These are phyloP conservation scores for Coemansia sp. DNA, from an alignment of 192 early-diverging fungal species.

Conservation along the genomic window DNA sequence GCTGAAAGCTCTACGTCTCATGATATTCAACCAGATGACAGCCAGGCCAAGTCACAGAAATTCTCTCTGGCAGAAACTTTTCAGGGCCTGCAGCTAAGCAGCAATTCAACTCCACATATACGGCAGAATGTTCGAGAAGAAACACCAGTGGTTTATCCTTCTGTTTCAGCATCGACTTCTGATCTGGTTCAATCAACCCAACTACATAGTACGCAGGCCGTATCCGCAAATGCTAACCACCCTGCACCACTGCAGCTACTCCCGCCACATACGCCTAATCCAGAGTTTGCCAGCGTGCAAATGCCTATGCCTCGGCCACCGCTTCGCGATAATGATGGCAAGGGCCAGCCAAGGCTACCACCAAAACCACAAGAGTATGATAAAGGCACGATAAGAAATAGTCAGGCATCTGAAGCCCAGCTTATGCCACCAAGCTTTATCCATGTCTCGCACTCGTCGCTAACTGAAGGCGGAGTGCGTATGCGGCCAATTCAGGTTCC, in stretches of 20 bases:
- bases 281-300: neutral
- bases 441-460: slow-evolving; percentile 37
- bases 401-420: neutral
- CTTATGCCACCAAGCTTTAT: slow-evolving; percentile 44
- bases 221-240: neutral
- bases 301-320: slow-evolving; percentile 6
- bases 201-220: neutral
- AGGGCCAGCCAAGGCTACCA: slow-evolving; percentile 18
- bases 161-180: no score
- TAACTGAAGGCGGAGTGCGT: slow-evolving; percentile 57
- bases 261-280: no score
- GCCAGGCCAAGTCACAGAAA: neutral
- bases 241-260: neutral
- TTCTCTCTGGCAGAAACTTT: slow-evolving; percentile 41
- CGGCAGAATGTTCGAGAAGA: no score
- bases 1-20: no score
- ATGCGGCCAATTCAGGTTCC: slow-evolving; percentile 70
- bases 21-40: no score
- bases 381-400: slow-evolving; percentile 1
- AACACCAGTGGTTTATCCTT: no score
- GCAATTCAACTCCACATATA: neutral
- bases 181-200: no score
- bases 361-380: slow-evolving; percentile 49
- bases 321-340: neutral
- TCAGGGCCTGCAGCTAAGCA: slow-evolving; percentile 19